These are phyloP conservation scores for Coemansia umbellata DNA, from an alignment of 192 early-diverging fungal genomes.

Conservation along the genomic window DNA sequence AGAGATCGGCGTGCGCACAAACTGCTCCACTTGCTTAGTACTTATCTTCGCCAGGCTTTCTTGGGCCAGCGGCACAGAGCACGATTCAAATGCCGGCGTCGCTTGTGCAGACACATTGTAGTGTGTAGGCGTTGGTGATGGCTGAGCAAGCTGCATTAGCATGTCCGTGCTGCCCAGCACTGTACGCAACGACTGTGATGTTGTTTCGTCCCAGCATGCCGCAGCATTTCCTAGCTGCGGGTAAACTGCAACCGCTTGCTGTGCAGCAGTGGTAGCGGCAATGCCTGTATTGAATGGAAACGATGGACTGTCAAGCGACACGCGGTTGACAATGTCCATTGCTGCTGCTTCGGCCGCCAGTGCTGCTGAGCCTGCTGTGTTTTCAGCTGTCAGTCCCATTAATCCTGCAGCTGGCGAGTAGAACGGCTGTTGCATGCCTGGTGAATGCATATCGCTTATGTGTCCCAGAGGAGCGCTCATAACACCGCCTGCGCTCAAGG, in stretches of 20 bases:
- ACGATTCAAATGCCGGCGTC: slow-evolving; percentile 25
- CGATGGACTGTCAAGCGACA: not conserved
- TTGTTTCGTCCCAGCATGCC: slow-evolving; percentile 23
- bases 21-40: too few species aligned
- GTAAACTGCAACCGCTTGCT: slow-evolving; percentile 20
- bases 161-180: slow-evolving; percentile 34
- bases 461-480: too few species aligned
- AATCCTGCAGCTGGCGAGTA: too few species aligned
- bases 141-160: slow-evolving; percentile 38
- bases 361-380: too few species aligned
- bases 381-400: too few species aligned
- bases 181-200: slow-evolving; percentile 18
- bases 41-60: too few species aligned
- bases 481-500: too few species aligned
- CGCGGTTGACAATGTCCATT: slow-evolving; percentile 1
- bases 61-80: slow-evolving; percentile 10
- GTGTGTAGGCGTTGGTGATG: slow-evolving; percentile 21
- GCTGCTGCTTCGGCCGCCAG: not conserved
- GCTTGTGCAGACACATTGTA: slow-evolving; percentile 32
- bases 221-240: slow-evolving; percentile 8
- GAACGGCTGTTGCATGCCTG: too few species aligned
- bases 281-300: too few species aligned
- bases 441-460: too few species aligned
- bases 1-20: too few species aligned
- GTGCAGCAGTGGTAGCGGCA: not conserved